Base-by-base conservation (phyloP, 768 basidiomycete species). In the Filobasidium floriforme region DNA sequence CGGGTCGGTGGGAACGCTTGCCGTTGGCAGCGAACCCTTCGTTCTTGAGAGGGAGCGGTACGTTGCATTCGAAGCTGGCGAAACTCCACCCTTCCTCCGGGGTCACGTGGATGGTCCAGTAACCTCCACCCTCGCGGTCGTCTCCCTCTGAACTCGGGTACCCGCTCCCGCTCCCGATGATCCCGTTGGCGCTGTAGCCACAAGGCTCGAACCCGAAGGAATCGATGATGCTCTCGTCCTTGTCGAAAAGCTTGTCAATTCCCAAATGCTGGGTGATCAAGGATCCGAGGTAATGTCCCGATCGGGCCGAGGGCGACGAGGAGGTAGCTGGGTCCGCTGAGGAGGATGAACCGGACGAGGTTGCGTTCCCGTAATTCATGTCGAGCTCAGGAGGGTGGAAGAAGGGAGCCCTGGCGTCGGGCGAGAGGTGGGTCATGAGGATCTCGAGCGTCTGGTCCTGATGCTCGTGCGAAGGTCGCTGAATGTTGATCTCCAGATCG, bases 11-110 rank as follows among this genome's bases (percentile, higher is more conserved):
- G 41, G 66, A 49, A 19, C 44, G 22, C 5, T 57, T 32, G 22
- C 24, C 11, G 32, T 51, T n/a, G 32, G 62, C 64, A 77, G 72
- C n/a, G 37, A 57, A 43, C n/a, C 61, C 49, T 46, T 44, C 51
- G 28, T 74, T 77, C 60, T 77, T 71, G 78, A 29, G 78, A 4
- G 78, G 75, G 22, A 80, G 65, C 4, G 90, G 90, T n/a, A 96
- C 86, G 79, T 99, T 99, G 81, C 91, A 94, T 80, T 99, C 96
- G 81, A 99, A 98, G 73, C 89, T 91, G 69, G 96, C 96, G 79
- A 96, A 99, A 55, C 92, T 96, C 89, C 92, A 98, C 64, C 90
- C 94, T 73, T 89, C 87, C 79, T 98, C 96, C 29, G 96, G 96
- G 0, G 96, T 99, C 67, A 98, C 94, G 77, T 99, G 96, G 64